Evolutionary conservation across 306 rosid species (phyloP), one percentile per base, ranked within the genome.

Genomic region (Gleditsia sinensis): DNA sequence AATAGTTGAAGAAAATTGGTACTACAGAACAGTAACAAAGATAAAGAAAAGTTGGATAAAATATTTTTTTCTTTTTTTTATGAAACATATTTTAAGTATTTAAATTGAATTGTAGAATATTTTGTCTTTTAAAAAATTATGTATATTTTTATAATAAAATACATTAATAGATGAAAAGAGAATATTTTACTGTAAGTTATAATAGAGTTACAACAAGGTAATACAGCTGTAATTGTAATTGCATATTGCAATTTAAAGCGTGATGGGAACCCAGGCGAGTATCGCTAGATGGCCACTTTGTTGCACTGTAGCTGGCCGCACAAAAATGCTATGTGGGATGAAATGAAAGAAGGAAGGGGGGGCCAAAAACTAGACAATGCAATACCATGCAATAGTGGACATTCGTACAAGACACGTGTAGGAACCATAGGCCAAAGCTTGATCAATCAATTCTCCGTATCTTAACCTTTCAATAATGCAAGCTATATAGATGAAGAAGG

Each of bases 401-500:
- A 72, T 23, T 76, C 17, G 75, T 67, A 76, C 69, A 43, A 54
- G 17, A 23, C 67, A 76, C 81, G 60, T 57, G 39, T 27, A 23
- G 33, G 80, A 30, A 71, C 0, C 57, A 66, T 19, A 48, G 80
- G 68, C 33, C 50, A 49, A 69, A 21, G 36, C 71, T 54, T 53
- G 78, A 75, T 66, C 67, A 56, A 62, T 73, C 74, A 56, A 54
- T 81, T 67, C 62, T 60, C 66, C 53, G 50, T 66, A 23, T 24
- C 70, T 65, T 72, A 55, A 7, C 82, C 58, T 65, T 75, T 51
- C 83, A 82, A 85, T 80, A 82, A 84, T 87, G 74, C 84, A 82
- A 34, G 57, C 67, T n/a, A 34, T 25, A 9, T 25, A 1, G 39
- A 17, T 21, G 57, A 33, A 17, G 11, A 42, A 53, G 75, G 78